Percentiles rank a stretch among this genome's conserved stretches.
phyloP scores from a whole-genome alignment of 345 rosid genomes.

The Boechera divaricarpa region DNA sequence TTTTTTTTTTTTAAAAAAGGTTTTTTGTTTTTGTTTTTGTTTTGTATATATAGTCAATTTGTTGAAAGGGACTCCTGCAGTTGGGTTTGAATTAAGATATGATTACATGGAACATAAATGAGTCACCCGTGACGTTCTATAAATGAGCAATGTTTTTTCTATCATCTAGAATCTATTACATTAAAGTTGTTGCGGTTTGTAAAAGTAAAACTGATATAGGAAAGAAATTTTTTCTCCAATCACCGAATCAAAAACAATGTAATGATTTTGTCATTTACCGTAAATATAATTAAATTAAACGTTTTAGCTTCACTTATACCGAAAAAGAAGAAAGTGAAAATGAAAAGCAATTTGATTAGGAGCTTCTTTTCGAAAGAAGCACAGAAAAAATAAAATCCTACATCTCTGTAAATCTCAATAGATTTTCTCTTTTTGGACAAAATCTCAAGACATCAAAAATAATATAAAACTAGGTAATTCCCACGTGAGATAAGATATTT shows the following conservation, averaged over 20 bases:
- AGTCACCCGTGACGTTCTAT: slow-evolving; percentile 30
- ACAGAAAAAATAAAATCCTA: background rate
- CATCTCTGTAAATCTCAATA: slow-evolving; percentile 11
- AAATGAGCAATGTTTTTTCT: background rate
- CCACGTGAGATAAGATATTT: too few relatives aligned
- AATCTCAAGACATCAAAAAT: background rate
- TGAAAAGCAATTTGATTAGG: slow-evolving; percentile 40
- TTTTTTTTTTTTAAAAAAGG: background rate
- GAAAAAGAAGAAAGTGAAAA: slow-evolving; percentile 40
- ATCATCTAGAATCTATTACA: background rate
- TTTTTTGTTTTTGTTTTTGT: too few relatives aligned
- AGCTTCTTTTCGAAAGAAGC: slow-evolving; percentile 25
- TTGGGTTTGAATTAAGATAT: slow-evolving; percentile 28
- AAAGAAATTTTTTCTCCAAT: background rate
- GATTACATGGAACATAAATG: slow-evolving; percentile 23
- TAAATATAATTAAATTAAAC: background rate
- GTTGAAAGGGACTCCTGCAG: slow-evolving; percentile 22
- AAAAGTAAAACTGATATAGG: background rate
- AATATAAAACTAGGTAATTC: too few relatives aligned
- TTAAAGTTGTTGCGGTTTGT: background rate
- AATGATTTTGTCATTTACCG: slow-evolving; percentile 23
- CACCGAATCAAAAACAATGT: background rate
- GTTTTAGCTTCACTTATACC: slow-evolving; percentile 30
- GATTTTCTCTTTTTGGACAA: background rate
- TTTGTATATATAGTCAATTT: slow-evolving; percentile 6